These are phyloP conservation scores for Selenicereus undatus DNA, from an alignment of 148 eudicot species.

Conservation along the genomic window DNA sequence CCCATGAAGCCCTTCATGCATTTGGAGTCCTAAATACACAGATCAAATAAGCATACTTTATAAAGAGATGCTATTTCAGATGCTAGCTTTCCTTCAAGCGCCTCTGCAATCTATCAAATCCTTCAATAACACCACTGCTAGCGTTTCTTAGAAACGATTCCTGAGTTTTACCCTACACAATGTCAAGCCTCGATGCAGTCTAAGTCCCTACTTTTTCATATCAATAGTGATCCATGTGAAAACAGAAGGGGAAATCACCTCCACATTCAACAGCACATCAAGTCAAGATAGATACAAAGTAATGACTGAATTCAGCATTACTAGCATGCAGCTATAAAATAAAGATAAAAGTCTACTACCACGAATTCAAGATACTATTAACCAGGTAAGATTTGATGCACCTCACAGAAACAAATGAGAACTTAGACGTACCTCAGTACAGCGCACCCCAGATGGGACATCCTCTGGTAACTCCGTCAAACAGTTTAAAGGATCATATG, in stretches of 20 bases:
- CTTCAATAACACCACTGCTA: too few relatives aligned
- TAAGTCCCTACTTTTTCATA: not conserved
- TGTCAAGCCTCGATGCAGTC: too few relatives aligned
- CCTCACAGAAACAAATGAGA: not conserved
- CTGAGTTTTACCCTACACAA: too few relatives aligned
- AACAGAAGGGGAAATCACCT: not conserved
- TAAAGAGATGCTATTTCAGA: too few relatives aligned
- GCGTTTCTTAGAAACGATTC: too few relatives aligned
- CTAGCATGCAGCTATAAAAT: not conserved
- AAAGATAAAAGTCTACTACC: not conserved
- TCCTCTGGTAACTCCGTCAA: not conserved
- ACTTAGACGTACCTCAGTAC: conserved; percentile 18
- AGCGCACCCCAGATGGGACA: conserved; percentile 8
- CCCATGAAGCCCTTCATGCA: too few relatives aligned
- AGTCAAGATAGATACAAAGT: not conserved
- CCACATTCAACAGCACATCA: not conserved
- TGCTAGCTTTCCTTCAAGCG: too few relatives aligned
- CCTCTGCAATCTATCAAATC: too few relatives aligned
- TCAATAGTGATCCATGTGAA: not conserved
- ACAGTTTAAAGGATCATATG: conserved; percentile 16
- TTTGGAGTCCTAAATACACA: too few relatives aligned
- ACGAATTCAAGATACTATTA: not conserved
- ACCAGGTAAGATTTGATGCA: not conserved
- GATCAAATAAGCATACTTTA: too few relatives aligned
- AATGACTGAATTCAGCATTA: not conserved